These are phyloP conservation scores for Pholiota adiposa DNA, from an alignment of 1,284 basidiomycete species.

Conservation along the genomic window DNA sequence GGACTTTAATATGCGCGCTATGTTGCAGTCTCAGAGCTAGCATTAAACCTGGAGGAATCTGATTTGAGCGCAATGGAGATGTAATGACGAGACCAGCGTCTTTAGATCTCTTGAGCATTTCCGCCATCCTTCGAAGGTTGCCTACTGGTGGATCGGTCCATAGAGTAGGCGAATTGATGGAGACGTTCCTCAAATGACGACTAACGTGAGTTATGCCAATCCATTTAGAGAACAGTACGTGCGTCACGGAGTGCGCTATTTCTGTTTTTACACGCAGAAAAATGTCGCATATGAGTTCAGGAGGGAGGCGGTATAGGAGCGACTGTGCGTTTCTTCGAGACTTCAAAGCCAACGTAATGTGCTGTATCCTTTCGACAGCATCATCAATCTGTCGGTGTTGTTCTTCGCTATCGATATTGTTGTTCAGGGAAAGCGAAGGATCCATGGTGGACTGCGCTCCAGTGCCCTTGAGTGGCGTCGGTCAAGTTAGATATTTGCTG, in stretches of 20 bases:
- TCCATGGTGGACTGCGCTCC: too few species aligned
- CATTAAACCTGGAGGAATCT: neutral
- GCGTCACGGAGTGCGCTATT: too few species aligned
- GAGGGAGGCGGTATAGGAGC: conserved; percentile 30
- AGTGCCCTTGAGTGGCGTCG: too few species aligned
- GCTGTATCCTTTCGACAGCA: conserved; percentile 16
- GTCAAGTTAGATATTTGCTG: too few species aligned
- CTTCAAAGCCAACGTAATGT: conserved; percentile 16
- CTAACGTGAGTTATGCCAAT: conserved; percentile 14
- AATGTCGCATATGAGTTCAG: conserved; percentile 29
- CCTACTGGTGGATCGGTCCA: conserved; percentile 15
- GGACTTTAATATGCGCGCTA: neutral
- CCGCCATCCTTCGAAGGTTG: conserved; percentile 25
- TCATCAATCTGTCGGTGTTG: conserved; percentile 20
- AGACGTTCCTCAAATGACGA: conserved; percentile 11
- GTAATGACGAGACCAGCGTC: conserved; percentile 27
- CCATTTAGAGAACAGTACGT: neutral
- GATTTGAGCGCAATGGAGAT: neutral
- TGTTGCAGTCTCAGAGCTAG: neutral
- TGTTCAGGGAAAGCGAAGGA: too few species aligned
- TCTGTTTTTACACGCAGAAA: neutral
- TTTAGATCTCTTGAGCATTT: conserved; percentile 32
- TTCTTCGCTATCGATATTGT: neutral
- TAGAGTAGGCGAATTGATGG: conserved; percentile 18
- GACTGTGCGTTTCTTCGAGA: conserved; percentile 8